phyloP scores from a whole-genome alignment of 371 early-diverging fungal species.

The Syncephalis plumigaleata region DNA sequence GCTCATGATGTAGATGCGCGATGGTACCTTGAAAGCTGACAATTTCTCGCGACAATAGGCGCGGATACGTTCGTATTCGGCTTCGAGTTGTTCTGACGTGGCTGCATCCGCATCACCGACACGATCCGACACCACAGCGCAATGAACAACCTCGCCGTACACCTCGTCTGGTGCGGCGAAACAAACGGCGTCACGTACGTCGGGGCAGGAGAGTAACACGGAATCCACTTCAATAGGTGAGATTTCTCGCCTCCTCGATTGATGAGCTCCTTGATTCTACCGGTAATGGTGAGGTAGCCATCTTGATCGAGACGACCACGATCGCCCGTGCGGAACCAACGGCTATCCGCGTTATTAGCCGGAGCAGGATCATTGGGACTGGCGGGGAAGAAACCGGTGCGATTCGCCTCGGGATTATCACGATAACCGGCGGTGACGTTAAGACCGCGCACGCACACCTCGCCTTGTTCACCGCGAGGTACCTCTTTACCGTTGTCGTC shows the following conservation, averaged over 20 bases:
- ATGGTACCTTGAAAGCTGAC: conserved; percentile 67
- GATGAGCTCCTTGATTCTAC: conserved; percentile 64
- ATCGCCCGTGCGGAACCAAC: conserved; percentile 66
- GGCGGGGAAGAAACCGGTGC: conserved; percentile 35
- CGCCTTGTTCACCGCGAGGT: conserved; percentile 66
- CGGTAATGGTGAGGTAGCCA: conserved; percentile 55
- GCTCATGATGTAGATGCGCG: conserved; percentile 47
- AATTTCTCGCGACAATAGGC: conserved; percentile 26
- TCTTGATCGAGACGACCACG: conserved; percentile 54
- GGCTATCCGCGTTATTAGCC: too few relatives aligned
- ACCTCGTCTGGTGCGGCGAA: conserved; percentile 58
- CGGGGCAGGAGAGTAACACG: conserved; percentile 46
- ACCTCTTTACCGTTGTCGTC: conserved; percentile 37
- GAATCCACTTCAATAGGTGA: conserved; percentile 67
- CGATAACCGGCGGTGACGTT: conserved; percentile 67
- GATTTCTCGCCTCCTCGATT: conserved; percentile 73
- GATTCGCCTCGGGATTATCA: conserved; percentile 64
- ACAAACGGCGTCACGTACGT: conserved; percentile 56
- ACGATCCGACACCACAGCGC: conserved; percentile 36
- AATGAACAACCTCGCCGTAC: conserved; percentile 71
- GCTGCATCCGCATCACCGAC: conserved; percentile 6
- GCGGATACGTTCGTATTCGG: conserved; percentile 27
- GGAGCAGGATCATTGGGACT: conserved; percentile 5
- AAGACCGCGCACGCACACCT: conserved; percentile 67
- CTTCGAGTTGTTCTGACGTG: conserved; percentile 9